Evolutionary conservation across 257 asterid genomes (phyloP).

Genomic region (Plectranthus barbatus): DNA sequence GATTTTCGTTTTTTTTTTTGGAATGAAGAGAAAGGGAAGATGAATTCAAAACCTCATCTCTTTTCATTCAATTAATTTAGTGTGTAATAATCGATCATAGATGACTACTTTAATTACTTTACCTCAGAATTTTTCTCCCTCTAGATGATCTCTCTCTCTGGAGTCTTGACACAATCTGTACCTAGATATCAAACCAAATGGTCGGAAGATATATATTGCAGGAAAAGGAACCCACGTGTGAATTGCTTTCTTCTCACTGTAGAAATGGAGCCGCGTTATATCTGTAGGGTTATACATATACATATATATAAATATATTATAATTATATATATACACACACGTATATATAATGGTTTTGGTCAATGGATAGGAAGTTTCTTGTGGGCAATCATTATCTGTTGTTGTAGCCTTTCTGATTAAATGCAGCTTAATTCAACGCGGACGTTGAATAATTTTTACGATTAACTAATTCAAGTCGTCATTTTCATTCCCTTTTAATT

Average conservation of each 20-base stretch:
- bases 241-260: neutral
- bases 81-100: too few species aligned
- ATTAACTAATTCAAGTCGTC: too few species aligned
- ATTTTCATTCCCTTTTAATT: too few species aligned
- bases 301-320: neutral
- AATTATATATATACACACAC: neutral
- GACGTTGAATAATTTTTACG: too few species aligned
- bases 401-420: neutral
- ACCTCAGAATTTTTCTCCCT: neutral
- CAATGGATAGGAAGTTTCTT: slow-evolving; percentile 4
- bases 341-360: neutral
- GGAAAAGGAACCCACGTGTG: neutral
- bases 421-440: neutral
- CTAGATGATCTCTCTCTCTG: neutral
- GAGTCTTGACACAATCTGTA: too few species aligned
- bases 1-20: too few species aligned
- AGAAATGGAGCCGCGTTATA: neutral
- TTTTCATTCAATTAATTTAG: too few species aligned
- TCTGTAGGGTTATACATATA: neutral
- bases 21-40: too few species aligned
- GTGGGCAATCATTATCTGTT: neutral
- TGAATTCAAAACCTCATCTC: too few species aligned
- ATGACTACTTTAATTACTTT: too few species aligned
- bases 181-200: neutral
- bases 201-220: neutral